These are phyloP conservation scores for Fusarium oxysporum DNA, from an alignment of 2,329 filamentous ascomycete genomes.

Conservation along the genomic window DNA sequence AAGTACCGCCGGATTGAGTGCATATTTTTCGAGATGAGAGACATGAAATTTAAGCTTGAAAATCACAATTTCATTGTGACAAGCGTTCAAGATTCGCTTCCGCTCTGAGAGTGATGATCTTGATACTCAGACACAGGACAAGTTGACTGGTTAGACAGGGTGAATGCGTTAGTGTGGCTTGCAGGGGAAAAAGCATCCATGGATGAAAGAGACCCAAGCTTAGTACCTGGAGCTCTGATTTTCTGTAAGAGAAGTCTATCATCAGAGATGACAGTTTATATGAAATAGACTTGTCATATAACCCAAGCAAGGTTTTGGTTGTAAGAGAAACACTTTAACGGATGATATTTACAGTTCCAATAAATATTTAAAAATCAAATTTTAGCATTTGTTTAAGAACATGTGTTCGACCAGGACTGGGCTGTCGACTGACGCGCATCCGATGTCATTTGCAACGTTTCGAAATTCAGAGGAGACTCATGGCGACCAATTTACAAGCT, in stretches of 20 bases:
- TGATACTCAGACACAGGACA: neutral
- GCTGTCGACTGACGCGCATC: slow-evolving; percentile 23
- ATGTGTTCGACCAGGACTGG: slow-evolving; percentile 15
- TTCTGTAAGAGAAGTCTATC: neutral
- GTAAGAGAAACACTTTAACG: neutral
- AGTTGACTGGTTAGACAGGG: neutral
- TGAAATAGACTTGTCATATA: neutral
- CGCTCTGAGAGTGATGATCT: neutral
- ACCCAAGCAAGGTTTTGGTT: neutral
- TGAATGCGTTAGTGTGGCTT: neutral
- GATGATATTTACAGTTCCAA: neutral
- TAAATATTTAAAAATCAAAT: neutral
- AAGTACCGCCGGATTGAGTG: neutral
- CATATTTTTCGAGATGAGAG: neutral
- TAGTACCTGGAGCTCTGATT: neutral
- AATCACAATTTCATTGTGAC: slow-evolving; percentile 10
- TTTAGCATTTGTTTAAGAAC: neutral
- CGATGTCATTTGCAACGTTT: slow-evolving; percentile 32
- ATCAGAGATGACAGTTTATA: neutral
- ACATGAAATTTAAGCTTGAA: slow-evolving; percentile 23
- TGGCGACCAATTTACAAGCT: slow-evolving; percentile 25
- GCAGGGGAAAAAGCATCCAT: neutral
- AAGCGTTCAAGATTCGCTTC: neutral
- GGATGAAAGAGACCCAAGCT: neutral
- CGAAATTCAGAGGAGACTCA: slow-evolving; percentile 11